Evolutionary conservation across 2,329 filamentous ascomycete species (phyloP), one percentile per base, ranked within the genome.

Genomic region (Corynespora cassiicola): DNA sequence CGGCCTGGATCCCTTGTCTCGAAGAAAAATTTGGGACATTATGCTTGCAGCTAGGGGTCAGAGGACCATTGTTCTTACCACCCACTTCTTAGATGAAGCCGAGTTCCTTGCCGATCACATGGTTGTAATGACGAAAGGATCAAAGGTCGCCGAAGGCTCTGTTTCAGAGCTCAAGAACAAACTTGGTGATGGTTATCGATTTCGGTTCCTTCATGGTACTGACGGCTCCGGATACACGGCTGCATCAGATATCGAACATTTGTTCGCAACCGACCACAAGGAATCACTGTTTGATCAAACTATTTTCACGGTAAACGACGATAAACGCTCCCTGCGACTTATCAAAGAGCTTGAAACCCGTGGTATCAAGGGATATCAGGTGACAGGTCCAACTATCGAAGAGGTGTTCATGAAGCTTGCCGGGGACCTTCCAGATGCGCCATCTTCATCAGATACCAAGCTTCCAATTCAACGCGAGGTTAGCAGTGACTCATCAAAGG

Each of bases 21-120:
- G 90, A 33, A 76, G 90, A 20, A 95, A 94, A 68, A 87, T 96
- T 16, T 95, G 90, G 90, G 88, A 95, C 53, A 95, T 96, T 39
- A 74, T 96, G 19, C 73, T 95, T 7, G 86, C 86, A 1, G 90
- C 94, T 65, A 81, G 90, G 40, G 89, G 89, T n/a, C 77, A 75
- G 39, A 76, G 90, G 25, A 94, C 90, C 0, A 86, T 95, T 51
- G 81, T 96, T 30, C 65, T 95, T 41, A 95, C 90, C 0, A 96
- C 90, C 0, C 90, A 96, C 63, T 95, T 95, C 65, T 75, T 96
- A 8, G 90, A 95, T 58, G 90, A 96, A 65, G 90, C 90, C 0
- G 90, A 95, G 58, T 74, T 95, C 2, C 77, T 96, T 1, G 86
- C 89, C 0, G 90, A 95, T 59, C 84, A 90, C 42, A 94, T 96